A percentile compares a stretch with the other conserved stretches of the same genome.
These are phyloP conservation scores for Drosera capensis DNA, from an alignment of 148 eudicot species.

Conservation along the genomic window DNA sequence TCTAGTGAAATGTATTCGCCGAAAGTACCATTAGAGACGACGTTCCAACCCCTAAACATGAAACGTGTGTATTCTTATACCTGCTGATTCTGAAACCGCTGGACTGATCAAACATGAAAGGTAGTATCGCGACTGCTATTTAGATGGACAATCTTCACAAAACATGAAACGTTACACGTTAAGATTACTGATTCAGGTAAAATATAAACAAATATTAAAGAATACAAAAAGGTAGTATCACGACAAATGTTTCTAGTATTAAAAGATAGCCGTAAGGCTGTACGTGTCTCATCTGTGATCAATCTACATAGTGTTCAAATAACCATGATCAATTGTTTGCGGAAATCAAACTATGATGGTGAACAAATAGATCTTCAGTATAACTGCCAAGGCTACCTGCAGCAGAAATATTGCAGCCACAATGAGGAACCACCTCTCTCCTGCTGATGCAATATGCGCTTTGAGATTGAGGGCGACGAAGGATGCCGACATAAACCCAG, in stretches of 20 bases:
- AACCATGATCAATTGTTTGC: neutral
- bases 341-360: constrained; percentile 32
- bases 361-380: constrained; percentile 67
- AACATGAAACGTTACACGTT: no score
- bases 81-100: no score
- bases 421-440: constrained; percentile 91
- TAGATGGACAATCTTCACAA: no score
- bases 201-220: no score
- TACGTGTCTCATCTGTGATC: constrained; percentile 10
- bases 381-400: constrained; percentile 78
- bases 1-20: no score
- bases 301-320: constrained; percentile 8
- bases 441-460: constrained; percentile 71
- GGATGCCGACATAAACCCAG: constrained; percentile 83
- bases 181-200: no score
- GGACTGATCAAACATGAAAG: no score
- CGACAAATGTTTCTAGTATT: neutral
- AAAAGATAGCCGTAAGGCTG: constrained; percentile 1
- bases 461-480: constrained; percentile 94
- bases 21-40: no score
- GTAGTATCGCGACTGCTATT: no score
- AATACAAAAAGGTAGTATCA: constrained; percentile 86
- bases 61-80: no score
- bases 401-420: constrained; percentile 81
- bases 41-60: no score